phyloP scores from a whole-genome alignment of 108 stramenopile genomes.

The Fistulifera solaris region DNA sequence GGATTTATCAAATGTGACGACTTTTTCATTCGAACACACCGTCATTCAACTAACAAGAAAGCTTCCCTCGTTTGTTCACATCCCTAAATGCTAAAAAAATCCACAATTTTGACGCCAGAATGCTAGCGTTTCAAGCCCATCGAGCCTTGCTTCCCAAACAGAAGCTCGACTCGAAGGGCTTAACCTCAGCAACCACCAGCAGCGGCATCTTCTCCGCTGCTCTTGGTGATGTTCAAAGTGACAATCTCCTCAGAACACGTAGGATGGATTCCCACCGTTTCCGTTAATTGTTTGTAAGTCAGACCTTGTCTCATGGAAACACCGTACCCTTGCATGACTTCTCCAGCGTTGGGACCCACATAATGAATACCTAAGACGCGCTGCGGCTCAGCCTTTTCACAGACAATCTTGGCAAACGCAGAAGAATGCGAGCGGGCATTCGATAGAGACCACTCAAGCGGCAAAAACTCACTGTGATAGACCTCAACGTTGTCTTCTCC shows the following conservation, averaged over 20 bases:
- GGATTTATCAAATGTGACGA: conserved; percentile 18
- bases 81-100: not conserved
- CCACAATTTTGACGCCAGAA: not conserved
- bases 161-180: conserved; percentile 70
- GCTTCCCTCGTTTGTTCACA: not conserved
- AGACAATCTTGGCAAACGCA: conserved; percentile 89
- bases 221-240: conserved; percentile 74
- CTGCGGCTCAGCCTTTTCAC: conserved; percentile 49
- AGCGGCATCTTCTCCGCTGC: conserved; percentile 82
- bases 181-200: conserved; percentile 98
- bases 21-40: conserved; percentile 12
- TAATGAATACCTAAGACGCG: conserved; percentile 94
- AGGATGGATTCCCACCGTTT: conserved; percentile 98
- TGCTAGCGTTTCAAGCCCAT: not conserved
- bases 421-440: conserved; percentile 39
- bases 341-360: conserved; percentile 97
- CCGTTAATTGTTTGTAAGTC: conserved; percentile 65
- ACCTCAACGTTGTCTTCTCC: conserved; percentile 83
- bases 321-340: conserved; percentile 92
- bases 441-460: conserved; percentile 91
- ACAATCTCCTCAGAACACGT: conserved; percentile 92
- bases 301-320: conserved; percentile 85
- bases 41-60: not conserved
- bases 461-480: conserved; percentile 89
- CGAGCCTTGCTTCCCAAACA: not conserved